These are phyloP conservation scores for Wakefieldia striispora DNA, from an alignment of 768 basidiomycete species.

Conservation along the genomic window DNA sequence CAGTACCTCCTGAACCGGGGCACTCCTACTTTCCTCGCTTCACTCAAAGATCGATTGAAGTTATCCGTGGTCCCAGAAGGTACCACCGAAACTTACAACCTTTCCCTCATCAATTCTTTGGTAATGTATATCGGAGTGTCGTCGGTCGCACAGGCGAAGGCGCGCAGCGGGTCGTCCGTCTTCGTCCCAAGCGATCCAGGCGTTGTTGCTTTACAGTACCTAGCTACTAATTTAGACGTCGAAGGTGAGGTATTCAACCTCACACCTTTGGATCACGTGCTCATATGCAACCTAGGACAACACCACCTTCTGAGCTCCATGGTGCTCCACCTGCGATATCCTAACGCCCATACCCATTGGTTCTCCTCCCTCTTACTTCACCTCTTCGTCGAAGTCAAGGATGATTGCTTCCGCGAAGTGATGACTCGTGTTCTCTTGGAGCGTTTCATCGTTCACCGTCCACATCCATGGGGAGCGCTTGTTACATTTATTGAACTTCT, in stretches of 20 bases:
- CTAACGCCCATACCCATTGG: conserved; percentile 98
- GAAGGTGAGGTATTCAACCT: conserved; percentile 63
- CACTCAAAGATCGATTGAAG: conserved; percentile 75
- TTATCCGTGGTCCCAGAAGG: conserved; percentile 45
- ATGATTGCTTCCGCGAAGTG: conserved; percentile 76
- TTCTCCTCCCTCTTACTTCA: conserved; percentile 89
- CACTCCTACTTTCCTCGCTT: conserved; percentile 66
- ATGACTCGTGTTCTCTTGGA: conserved; percentile 90
- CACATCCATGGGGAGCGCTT: conserved; percentile 95
- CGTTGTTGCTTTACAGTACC: conserved; percentile 78
- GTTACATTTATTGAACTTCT: conserved; percentile 93
- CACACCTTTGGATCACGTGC: not conserved
- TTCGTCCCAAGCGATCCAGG: conserved; percentile 85
- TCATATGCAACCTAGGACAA: conserved; percentile 60
- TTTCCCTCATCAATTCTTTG: conserved; percentile 87
- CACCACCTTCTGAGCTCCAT: conserved; percentile 93
- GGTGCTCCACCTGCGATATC: conserved; percentile 93
- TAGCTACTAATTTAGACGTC: conserved; percentile 79
- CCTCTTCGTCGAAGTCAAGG: conserved; percentile 78
- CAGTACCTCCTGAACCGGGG: conserved; percentile 81
- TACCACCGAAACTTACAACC: conserved; percentile 68
- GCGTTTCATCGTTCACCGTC: conserved; percentile 89
- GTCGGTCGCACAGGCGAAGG: conserved; percentile 85
- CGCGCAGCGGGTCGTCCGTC: conserved; percentile 74
- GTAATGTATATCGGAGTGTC: conserved; percentile 97